Evolutionary conservation across 2,329 filamentous ascomycete species (phyloP).

Genomic region (Chaetomium sp.): DNA sequence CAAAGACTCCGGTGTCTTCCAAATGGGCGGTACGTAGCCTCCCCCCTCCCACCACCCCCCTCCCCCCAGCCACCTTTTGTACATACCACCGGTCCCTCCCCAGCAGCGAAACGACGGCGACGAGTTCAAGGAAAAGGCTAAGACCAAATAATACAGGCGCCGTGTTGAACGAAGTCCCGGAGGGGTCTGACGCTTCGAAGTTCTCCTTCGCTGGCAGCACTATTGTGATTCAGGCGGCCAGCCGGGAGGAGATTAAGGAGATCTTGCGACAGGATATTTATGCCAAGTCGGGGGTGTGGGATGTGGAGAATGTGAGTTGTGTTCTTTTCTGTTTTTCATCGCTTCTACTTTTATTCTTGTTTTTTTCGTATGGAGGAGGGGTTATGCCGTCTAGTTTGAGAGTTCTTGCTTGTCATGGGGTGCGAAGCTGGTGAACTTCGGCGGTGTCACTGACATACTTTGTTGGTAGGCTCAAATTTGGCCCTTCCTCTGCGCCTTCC

Average conservation of each 20-base stretch:
- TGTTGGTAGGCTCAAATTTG: conserved; percentile 28
- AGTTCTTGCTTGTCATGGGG: too few species aligned
- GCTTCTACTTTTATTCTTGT: conserved; percentile 21
- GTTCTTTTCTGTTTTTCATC: conserved; percentile 28
- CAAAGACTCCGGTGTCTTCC: conserved; percentile 50
- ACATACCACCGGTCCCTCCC: background rate
- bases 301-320: conserved; percentile 56
- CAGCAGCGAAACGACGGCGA: background rate
- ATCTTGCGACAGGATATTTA: conserved; percentile 68
- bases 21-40: conserved; percentile 55
- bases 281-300: conserved; percentile 67
- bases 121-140: background rate
- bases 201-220: conserved; percentile 70
- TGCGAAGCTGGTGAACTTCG: too few species aligned
- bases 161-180: conserved; percentile 58
- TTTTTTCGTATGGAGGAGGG: too few species aligned
- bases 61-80: background rate
- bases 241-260: conserved; percentile 62
- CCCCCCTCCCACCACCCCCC: conserved; percentile 1
- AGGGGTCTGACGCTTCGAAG: conserved; percentile 49
- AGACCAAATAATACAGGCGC: conserved; percentile 44
- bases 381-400: too few species aligned
- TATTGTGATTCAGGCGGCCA: conserved; percentile 59
- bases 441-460: background rate
- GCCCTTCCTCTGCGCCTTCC: conserved; percentile 29